These are phyloP conservation scores for Cutaneotrichosporon cavernicola DNA, from an alignment of 1,284 basidiomycete species.

Conservation along the genomic window DNA sequence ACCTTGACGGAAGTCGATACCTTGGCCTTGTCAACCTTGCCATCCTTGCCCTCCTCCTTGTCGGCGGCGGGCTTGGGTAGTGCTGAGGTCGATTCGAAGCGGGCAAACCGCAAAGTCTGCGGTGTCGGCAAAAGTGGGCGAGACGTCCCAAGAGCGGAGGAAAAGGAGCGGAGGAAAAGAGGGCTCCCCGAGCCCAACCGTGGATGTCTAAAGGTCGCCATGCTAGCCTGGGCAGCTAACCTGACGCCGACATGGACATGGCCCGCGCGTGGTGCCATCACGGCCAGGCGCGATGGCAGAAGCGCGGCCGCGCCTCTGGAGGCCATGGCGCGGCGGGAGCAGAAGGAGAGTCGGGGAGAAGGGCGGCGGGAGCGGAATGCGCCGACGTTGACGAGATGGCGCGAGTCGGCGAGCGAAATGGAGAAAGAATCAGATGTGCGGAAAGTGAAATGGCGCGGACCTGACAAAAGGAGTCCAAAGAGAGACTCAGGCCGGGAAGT, in stretches of 20 bases:
- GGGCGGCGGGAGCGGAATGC: constrained; percentile 4
- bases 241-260: constrained; percentile 6
- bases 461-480: constrained; percentile 3
- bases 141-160: background rate
- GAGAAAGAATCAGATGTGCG: background rate
- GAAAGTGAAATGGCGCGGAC: background rate
- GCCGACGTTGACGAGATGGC: background rate
- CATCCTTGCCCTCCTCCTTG: constrained; percentile 1
- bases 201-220: background rate
- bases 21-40: background rate
- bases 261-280: constrained; percentile 1
- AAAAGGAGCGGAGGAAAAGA: constrained; percentile 11
- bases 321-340: constrained; percentile 22
- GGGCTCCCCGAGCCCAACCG: constrained; percentile 1
- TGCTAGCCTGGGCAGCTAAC: background rate
- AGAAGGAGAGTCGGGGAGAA: constrained; percentile 9
- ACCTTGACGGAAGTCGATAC: constrained; percentile 6
- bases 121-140: constrained; percentile 1
- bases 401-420: background rate
- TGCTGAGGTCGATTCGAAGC: constrained; percentile 24
- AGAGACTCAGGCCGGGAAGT: background rate
- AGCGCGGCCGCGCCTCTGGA: constrained; percentile 22
- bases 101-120: constrained; percentile 3
- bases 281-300: constrained; percentile 1
- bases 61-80: constrained; percentile 12